Base-by-base conservation (phyloP, 768 basidiomycete species). In the Boletus sensibilis region DNA sequence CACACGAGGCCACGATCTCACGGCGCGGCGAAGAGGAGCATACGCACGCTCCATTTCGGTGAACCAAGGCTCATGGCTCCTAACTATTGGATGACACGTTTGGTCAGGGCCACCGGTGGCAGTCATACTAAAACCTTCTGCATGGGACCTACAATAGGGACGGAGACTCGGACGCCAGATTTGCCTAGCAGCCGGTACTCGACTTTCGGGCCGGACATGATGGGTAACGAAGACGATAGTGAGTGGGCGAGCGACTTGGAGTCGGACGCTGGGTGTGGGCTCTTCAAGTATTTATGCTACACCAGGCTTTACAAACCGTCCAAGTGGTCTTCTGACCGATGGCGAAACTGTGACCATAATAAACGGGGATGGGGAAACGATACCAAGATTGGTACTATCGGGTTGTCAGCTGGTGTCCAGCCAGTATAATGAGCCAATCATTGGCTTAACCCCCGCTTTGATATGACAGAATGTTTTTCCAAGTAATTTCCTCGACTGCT, bases 101-200 rank as follows among this genome's bases (percentile, higher is more conserved):
- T n/a, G 18, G 27, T 54, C 48, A 43, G 50, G 34, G 29, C 38
- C n/a, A n/a, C n/a, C 18, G 7, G 7, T 9, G 20, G 14, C 16
- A 6, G 11, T 23, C 38, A 20, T 14, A n/a, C 11, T 7, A 7
- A 42, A 42, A 42, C 21, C 14, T 9, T 25, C 5, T 9, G 10
- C 25, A 21, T 12, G 6, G 12, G 5, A 57, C 71, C 61, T 60
- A 64, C 63, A n/a, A 73, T 72, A 10, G 72, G 73, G n/a, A 73
- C 70, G 2, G 72, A 74, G 23, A 73, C 66, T 34, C 61, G 53
- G 27, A 70, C 57, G 21, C 73, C 69, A 16, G 69, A 53, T 34
- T 65, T 67, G 20, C 71, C 68, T 16, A 74, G 57, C 31, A 38
- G 56, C 31, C 52, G 63, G 33, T 71, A 72, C 21, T 66, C 57